phyloP scores from a whole-genome alignment of 176 grass and related monocot genomes.

The Ananas comosus region DNA sequence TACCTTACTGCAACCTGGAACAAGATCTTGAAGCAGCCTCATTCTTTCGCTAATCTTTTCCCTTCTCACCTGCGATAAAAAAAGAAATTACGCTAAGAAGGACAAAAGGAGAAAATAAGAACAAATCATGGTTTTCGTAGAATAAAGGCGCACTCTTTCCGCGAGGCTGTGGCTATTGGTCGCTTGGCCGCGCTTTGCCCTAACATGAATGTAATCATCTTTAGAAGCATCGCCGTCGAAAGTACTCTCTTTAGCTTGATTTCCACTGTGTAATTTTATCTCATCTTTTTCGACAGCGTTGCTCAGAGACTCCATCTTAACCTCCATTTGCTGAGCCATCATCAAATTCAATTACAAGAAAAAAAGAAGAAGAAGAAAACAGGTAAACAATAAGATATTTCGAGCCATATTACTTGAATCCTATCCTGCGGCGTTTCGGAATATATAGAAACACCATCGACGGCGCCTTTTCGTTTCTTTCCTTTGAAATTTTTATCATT shows the following conservation, averaged over 20 bases:
- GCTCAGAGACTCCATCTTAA: slow-evolving; percentile 33
- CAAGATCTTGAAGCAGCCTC: slow-evolving; percentile 89
- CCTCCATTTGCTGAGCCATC: slow-evolving; percentile 40
- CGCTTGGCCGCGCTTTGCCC: slow-evolving; percentile 89
- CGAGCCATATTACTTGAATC: slow-evolving; percentile 29
- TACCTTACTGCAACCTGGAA: slow-evolving; percentile 90
- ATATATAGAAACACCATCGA: slow-evolving; percentile 16
- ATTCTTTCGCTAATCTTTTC: slow-evolving; percentile 97
- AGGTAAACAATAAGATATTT: not conserved
- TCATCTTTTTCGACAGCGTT: slow-evolving; percentile 37
- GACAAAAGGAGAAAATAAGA: not conserved
- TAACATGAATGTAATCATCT: slow-evolving; percentile 82
- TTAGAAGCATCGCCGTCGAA: slow-evolving; percentile 50
- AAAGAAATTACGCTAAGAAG: slow-evolving; percentile 16
- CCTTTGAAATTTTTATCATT: slow-evolving; percentile 34
- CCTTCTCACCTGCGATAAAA: slow-evolving; percentile 62
- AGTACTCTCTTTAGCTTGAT: slow-evolving; percentile 40
- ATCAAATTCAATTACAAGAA: slow-evolving; percentile 29
- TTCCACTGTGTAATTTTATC: slow-evolving; percentile 28
- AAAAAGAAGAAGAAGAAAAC: slow-evolving; percentile 14
- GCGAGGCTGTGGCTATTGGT: slow-evolving; percentile 99
- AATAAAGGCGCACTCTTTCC: slow-evolving; percentile 60
- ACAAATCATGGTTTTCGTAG: not conserved
- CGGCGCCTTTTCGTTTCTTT: slow-evolving; percentile 46
- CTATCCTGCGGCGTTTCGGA: slow-evolving; percentile 22